Percentiles rank a stretch among this genome's conserved stretches.
Conservation (phyloP, 495 filamentous ascomycete genomes). For the Aspergillus wentii region DNA sequence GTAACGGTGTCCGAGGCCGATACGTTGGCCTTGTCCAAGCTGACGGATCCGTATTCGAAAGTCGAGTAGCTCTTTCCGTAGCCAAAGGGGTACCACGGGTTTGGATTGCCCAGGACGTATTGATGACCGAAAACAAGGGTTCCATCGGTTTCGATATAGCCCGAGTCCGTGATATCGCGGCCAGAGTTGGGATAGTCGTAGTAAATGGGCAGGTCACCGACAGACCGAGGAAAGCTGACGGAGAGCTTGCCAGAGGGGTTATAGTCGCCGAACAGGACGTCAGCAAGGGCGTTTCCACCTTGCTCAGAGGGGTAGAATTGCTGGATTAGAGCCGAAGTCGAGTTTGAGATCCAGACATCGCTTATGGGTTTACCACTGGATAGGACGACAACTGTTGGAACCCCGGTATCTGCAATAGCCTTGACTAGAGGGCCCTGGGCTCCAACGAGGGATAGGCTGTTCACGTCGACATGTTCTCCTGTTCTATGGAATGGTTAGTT, state of each 20-base stretch:
- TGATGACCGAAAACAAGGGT: constrained; percentile 59
- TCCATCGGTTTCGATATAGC: constrained; percentile 46
- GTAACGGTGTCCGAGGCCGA: constrained; percentile 38
- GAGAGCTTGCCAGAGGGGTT: constrained; percentile 65
- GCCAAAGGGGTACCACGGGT: constrained; percentile 62
- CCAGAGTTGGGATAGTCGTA: constrained; percentile 69
- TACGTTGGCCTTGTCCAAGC: constrained; percentile 37
- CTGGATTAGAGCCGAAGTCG: constrained; percentile 57
- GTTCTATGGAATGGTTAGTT: no score
- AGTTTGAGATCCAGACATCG: constrained; percentile 59
- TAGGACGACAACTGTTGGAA: constrained; percentile 65
- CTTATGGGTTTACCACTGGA: constrained; percentile 66
- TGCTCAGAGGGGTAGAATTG: constrained; percentile 69
- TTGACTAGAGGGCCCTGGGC: constrained; percentile 60
- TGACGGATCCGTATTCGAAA: constrained; percentile 50
- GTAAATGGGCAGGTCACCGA: constrained; percentile 62
- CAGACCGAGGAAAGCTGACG: constrained; percentile 59
- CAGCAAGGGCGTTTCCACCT: constrained; percentile 58
- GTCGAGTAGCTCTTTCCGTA: constrained; percentile 63
- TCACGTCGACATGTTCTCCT: constrained; percentile 65
- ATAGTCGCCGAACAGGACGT: constrained; percentile 62
- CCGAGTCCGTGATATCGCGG: constrained; percentile 45
- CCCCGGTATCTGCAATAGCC: constrained; percentile 59
- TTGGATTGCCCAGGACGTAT: constrained; percentile 56
- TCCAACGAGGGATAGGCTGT: constrained; percentile 60